A percentile compares a stretch with the other conserved stretches of the same genome.
Evolutionary conservation across 257 asterid genomes (phyloP).

Genomic region (Plantago elongata): DNA sequence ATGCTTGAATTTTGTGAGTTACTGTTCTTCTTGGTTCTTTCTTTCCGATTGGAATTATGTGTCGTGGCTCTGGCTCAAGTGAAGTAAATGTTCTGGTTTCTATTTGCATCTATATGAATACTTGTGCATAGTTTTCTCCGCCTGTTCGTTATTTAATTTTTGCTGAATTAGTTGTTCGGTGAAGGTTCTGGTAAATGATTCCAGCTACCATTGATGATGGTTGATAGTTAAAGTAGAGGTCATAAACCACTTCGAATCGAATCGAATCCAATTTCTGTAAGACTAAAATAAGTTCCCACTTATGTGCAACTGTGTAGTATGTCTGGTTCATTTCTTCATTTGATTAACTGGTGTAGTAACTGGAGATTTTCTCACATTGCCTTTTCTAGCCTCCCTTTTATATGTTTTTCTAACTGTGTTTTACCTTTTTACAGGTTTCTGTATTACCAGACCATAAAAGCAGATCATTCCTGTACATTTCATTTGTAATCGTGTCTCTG

Average conservation of each 20-base stretch:
- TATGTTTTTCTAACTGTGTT: slow-evolving; percentile 8
- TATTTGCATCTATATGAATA: not conserved
- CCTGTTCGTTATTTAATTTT: not conserved
- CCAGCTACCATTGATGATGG: too few species aligned
- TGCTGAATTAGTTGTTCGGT: not conserved
- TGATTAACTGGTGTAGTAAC: not conserved
- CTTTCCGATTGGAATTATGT: not conserved
- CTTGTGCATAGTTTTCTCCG: too few species aligned
- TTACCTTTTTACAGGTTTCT: slow-evolving; percentile 40
- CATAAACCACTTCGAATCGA: too few species aligned
- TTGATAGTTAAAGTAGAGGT: too few species aligned
- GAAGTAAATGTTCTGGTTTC: not conserved
- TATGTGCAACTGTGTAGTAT: not conserved
- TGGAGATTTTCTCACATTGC: not conserved
- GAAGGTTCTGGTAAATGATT: too few species aligned
- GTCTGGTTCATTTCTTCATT: not conserved
- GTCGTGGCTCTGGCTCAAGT: not conserved
- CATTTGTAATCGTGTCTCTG: slow-evolving; percentile 38
- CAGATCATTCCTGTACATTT: slow-evolving; percentile 43
- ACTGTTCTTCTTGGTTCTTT: not conserved
- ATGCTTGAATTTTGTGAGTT: slow-evolving; percentile 7
- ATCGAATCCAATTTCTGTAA: too few species aligned
- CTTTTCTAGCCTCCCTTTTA: not conserved
- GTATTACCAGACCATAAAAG: slow-evolving; percentile 35
- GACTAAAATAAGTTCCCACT: not conserved